phyloP scores from a whole-genome alignment of 2,329 filamentous ascomycete genomes.

The Penicillium brevicompactum region DNA sequence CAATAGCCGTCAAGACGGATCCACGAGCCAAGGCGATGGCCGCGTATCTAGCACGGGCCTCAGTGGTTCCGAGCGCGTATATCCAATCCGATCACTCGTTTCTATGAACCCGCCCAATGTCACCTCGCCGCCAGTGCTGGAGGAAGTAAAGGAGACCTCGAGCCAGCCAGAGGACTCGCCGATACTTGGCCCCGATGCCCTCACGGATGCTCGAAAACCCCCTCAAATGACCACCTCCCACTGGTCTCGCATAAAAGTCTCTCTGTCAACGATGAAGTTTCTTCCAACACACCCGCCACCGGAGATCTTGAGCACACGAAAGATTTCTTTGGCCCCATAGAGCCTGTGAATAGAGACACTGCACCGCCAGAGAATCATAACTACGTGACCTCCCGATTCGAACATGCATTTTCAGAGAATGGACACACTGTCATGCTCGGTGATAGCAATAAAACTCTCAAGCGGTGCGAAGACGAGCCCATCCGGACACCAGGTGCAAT shows the following conservation, averaged over 20 bases:
- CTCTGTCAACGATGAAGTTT: neutral
- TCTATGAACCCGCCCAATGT: neutral
- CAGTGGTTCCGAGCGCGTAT: neutral
- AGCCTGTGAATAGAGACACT: neutral
- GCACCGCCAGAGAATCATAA: neutral
- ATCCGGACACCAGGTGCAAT: slow-evolving; percentile 82
- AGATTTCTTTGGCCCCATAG: neutral
- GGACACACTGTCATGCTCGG: neutral
- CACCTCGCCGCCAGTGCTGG: neutral
- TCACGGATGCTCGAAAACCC: neutral
- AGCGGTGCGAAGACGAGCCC: slow-evolving; percentile 78
- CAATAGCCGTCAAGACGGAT: neutral
- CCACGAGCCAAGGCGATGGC: neutral
- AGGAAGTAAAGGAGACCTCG: neutral
- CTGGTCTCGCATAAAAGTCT: neutral
- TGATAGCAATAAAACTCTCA: neutral
- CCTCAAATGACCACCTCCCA: neutral
- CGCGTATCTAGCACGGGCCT: neutral
- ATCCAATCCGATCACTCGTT: neutral
- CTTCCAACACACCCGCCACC: neutral
- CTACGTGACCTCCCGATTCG: neutral
- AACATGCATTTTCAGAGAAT: neutral
- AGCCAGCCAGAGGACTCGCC: neutral
- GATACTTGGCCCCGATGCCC: neutral
- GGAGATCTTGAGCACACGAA: neutral